Conservation (phyloP, 805 yeast species). For the Suhomyces canberraensis region DNA sequence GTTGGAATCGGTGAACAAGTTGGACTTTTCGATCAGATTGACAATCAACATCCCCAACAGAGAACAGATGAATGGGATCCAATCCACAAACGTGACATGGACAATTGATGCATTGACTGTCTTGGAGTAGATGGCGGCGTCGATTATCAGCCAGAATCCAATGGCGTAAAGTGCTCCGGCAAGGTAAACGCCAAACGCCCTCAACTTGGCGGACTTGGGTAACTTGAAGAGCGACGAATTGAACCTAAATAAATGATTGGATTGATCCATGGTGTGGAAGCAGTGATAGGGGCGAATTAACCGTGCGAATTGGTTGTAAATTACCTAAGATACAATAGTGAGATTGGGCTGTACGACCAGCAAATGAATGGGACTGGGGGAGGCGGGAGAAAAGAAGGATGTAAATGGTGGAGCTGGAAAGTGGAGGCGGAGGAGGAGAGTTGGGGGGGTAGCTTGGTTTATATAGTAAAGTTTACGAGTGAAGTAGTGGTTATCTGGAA, state of each 20-base stretch:
- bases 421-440: no score
- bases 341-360: no score
- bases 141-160: constrained; percentile 88
- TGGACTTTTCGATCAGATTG: constrained; percentile 67
- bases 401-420: no score
- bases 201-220: constrained; percentile 67
- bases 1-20: constrained; percentile 44
- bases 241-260: constrained; percentile 60
- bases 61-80: constrained; percentile 91
- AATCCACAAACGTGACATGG: constrained; percentile 88
- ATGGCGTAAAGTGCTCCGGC: constrained; percentile 75
- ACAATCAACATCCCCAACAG: constrained; percentile 85
- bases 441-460: no score
- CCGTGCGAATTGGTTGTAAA: neutral
- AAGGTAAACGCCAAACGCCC: constrained; percentile 73
- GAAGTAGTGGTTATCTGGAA: no score
- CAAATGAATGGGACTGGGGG: no score
- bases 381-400: neutral
- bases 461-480: no score
- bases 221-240: constrained; percentile 50
- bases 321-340: no score
- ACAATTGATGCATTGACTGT: constrained; percentile 81
- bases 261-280: constrained; percentile 33
- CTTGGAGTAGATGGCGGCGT: constrained; percentile 82
- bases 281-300: no score